These are phyloP conservation scores for Juncus inflexus DNA, from an alignment of 176 grass and related monocot species.

Conservation along the genomic window DNA sequence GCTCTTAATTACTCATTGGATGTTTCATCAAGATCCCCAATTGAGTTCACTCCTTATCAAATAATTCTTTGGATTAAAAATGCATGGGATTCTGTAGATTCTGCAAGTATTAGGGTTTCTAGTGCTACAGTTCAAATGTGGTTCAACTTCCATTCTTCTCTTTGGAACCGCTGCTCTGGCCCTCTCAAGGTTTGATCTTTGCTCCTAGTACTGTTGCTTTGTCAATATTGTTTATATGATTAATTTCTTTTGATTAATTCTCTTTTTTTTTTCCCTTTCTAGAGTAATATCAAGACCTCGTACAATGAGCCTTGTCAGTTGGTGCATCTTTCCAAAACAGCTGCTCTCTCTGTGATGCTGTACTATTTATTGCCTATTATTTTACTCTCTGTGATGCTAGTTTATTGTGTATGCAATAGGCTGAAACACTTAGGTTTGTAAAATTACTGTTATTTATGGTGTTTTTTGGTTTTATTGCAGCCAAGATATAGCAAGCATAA, in stretches of 20 bases:
- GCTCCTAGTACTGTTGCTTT: conserved; percentile 21
- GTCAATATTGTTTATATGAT: background rate
- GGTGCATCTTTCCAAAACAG: conserved; percentile 52
- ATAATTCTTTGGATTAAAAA: conserved; percentile 69
- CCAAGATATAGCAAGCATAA: conserved; percentile 38
- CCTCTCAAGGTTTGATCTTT: conserved; percentile 46
- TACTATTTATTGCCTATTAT: conserved; percentile 35
- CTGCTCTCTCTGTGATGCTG: conserved; percentile 62
- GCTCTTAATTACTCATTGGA: conserved; percentile 55
- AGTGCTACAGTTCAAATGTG: conserved; percentile 72
- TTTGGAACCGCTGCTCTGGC: conserved; percentile 72
- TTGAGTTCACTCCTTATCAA: conserved; percentile 65
- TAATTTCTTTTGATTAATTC: conserved; percentile 20
- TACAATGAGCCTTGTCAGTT: conserved; percentile 59
- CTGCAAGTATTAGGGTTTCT: conserved; percentile 51
- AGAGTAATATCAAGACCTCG: conserved; percentile 27
- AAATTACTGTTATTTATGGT: background rate
- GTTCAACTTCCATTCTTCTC: conserved; percentile 71
- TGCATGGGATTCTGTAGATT: conserved; percentile 54
- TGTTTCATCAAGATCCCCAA: conserved; percentile 77
- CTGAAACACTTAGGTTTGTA: background rate
- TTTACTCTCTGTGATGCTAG: background rate
- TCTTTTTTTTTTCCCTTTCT: conserved; percentile 30
- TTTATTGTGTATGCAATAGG: too few species aligned
- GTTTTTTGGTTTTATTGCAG: conserved; percentile 40